Evolutionary conservation across 2,329 filamentous ascomycete species (phyloP).

Genomic region (Colletotrichum musae): DNA sequence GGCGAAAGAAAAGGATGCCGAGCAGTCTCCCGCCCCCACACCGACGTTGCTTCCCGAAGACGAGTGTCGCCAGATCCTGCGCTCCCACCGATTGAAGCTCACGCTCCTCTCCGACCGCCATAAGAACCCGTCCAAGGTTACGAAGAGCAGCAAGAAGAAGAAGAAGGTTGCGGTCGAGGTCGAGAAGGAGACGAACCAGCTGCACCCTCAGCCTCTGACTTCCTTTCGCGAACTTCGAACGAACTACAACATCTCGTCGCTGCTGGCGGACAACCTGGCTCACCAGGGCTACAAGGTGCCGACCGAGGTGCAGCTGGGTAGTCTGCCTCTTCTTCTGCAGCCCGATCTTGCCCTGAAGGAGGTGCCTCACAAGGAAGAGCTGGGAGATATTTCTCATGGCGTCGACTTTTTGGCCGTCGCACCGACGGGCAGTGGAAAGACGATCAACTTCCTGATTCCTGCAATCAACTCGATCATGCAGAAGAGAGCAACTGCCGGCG

Average conservation of each 20-base stretch:
- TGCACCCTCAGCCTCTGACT: conserved; percentile 85
- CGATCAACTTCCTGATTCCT: conserved; percentile 91
- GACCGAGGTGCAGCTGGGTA: conserved; percentile 93
- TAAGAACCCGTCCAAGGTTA: conserved; percentile 59
- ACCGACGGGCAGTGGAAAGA: conserved; percentile 97
- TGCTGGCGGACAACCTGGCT: conserved; percentile 83
- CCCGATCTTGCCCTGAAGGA: conserved; percentile 65
- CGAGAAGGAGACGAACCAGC: conserved; percentile 69
- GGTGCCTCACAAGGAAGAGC: conserved; percentile 51
- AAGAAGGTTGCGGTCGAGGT: conserved; percentile 57
- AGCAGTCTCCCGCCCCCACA: conserved; percentile 48
- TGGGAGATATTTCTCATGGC: conserved; percentile 48
- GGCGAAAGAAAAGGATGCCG: conserved; percentile 45
- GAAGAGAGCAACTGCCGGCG: conserved; percentile 61
- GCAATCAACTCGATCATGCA: conserved; percentile 82
- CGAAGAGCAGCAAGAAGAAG: conserved; percentile 71
- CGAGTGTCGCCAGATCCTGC: conserved; percentile 81
- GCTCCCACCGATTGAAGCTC: conserved; percentile 87
- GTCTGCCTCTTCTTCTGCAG: conserved; percentile 82
- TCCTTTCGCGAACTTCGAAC: conserved; percentile 81
- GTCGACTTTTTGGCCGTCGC: conserved; percentile 90
- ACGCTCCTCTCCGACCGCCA: conserved; percentile 75
- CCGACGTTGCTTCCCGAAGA: conserved; percentile 71
- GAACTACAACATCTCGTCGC: conserved; percentile 80
- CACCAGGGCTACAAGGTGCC: conserved; percentile 89